These are phyloP conservation scores for Silybum marianum DNA, from an alignment of 129 eudicot species.

Conservation along the genomic window DNA sequence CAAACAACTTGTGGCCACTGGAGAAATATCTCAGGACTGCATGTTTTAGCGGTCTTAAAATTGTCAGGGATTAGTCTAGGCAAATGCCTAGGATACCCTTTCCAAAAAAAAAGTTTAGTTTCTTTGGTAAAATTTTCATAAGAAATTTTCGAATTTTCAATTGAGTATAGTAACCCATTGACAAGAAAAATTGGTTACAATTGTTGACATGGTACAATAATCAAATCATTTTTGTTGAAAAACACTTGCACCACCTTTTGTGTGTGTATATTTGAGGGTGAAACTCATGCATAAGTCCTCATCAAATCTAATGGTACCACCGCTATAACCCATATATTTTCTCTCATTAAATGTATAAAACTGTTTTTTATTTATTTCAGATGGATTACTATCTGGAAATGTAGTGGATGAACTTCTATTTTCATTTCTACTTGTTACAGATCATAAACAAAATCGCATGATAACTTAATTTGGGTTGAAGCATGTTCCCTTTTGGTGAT, in stretches of 20 bases:
- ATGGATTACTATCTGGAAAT: neutral
- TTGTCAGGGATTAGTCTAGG: too few species aligned
- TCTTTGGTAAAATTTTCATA: neutral
- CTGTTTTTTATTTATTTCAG: neutral
- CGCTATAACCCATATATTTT: neutral
- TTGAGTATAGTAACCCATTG: neutral
- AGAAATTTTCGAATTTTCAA: neutral
- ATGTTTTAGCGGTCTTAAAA: too few species aligned
- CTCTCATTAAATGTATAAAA: neutral
- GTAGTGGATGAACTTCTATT: neutral
- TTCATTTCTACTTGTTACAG: neutral
- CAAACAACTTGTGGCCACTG: too few species aligned
- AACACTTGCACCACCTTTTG: constrained; percentile 1
- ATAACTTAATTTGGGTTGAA: neutral
- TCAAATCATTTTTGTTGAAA: neutral
- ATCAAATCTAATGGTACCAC: neutral
- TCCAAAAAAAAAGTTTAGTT: neutral
- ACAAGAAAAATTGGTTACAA: constrained; percentile 1
- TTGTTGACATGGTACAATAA: constrained; percentile 11
- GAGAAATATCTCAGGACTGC: too few species aligned
- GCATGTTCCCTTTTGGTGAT: neutral
- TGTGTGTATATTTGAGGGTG: too few species aligned
- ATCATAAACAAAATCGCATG: neutral
- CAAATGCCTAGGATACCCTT: too few species aligned
- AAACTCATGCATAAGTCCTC: too few species aligned